Conservation (phyloP, 768 basidiomycete species). For the Leccinum fibrillosum region DNA sequence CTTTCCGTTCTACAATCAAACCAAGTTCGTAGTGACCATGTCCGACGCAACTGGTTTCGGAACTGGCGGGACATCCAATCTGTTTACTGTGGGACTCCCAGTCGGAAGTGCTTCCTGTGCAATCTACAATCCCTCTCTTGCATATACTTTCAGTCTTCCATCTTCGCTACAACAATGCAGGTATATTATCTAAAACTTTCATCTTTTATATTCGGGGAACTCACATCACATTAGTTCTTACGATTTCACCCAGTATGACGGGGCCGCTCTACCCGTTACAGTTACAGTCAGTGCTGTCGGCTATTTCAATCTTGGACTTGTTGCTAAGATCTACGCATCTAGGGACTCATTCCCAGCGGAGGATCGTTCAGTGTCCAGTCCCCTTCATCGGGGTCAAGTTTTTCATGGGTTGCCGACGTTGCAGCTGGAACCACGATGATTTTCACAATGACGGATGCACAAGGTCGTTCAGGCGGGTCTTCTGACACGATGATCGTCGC, state of each 20-base stretch:
- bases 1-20: slow-evolving; percentile 39
- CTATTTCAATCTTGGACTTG: background rate
- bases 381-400: slow-evolving; percentile 35
- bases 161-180: slow-evolving; percentile 58
- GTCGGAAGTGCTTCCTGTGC: slow-evolving; percentile 44
- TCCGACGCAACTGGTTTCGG: slow-evolving; percentile 71
- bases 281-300: slow-evolving; percentile 41
- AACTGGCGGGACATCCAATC: slow-evolving; percentile 53
- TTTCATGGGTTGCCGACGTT: slow-evolving; percentile 56
- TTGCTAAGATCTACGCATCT: background rate
- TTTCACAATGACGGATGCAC: slow-evolving; percentile 53
- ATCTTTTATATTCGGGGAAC: background rate
- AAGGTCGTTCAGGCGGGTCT: slow-evolving; percentile 53
- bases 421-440: slow-evolving; percentile 56
- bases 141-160: slow-evolving; percentile 51
- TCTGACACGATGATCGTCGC: slow-evolving; percentile 52
- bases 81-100: slow-evolving; percentile 49
- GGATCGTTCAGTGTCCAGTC: slow-evolving; percentile 44
- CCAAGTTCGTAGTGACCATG: slow-evolving; percentile 57
- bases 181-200: slow-evolving; percentile 32
- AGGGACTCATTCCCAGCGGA: slow-evolving; percentile 68
- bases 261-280: slow-evolving; percentile 51
- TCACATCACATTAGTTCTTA: slow-evolving; percentile 38
- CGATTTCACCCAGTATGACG: slow-evolving; percentile 41
- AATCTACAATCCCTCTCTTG: slow-evolving; percentile 40